Conservation (phyloP, 1,139 yeast genomes). For the Nakaseomyces uthaithaninus region DNA sequence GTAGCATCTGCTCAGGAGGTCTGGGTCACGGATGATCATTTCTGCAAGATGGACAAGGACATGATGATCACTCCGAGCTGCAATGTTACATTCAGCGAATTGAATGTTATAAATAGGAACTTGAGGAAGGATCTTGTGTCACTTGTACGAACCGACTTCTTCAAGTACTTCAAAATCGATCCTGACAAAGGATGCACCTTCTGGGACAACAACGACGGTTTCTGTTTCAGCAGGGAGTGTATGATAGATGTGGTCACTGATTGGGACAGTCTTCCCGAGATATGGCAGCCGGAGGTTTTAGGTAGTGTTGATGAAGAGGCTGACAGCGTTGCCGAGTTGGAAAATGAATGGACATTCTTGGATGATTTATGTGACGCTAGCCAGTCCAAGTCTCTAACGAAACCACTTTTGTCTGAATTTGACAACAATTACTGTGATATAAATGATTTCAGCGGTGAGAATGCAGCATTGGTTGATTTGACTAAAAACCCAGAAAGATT, state of each 20-base stretch:
- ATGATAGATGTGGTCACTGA: slow-evolving; percentile 72
- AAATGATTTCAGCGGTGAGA: slow-evolving; percentile 33
- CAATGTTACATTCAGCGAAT: slow-evolving; percentile 46
- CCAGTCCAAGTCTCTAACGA: slow-evolving; percentile 8
- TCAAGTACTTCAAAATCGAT: slow-evolving; percentile 80
- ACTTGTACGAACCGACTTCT: slow-evolving; percentile 62
- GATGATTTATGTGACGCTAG: slow-evolving; percentile 27
- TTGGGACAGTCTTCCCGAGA: slow-evolving; percentile 64
- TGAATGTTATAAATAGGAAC: slow-evolving; percentile 42
- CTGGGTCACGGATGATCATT: slow-evolving; percentile 13
- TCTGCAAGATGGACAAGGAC: slow-evolving; percentile 33
- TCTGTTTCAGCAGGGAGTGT: slow-evolving; percentile 90
- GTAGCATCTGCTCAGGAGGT: slow-evolving; percentile 1
- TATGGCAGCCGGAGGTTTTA: slow-evolving; percentile 64
- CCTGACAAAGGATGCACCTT: slow-evolving; percentile 83
- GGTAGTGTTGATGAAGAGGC: slow-evolving; percentile 51
- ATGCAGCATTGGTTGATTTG: slow-evolving; percentile 77
- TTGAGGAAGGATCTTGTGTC: slow-evolving; percentile 48
- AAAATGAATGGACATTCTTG: slow-evolving; percentile 32
- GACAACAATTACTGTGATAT: slow-evolving; percentile 43
- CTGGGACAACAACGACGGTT: slow-evolving; percentile 67
- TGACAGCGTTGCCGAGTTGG: slow-evolving; percentile 32
- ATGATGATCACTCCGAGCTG: slow-evolving; percentile 35
- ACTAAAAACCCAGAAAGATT: slow-evolving; percentile 89
- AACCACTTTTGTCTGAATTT: slow-evolving; percentile 8